Evolutionary conservation across 179 eudicot genomes (phyloP).

Genomic region (Actinidia chinensis): DNA sequence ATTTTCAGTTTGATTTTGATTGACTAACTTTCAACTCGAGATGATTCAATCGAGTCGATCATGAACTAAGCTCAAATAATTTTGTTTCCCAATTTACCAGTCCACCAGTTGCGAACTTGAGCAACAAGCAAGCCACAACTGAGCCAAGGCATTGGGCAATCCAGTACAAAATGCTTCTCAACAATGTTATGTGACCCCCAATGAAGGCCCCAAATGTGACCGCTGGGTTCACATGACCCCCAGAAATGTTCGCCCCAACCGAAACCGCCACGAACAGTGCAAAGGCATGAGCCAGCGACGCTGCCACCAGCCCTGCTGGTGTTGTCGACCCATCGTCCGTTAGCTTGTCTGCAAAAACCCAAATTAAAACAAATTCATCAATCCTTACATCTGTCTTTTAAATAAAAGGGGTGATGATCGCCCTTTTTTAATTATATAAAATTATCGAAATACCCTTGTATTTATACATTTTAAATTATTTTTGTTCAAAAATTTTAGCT

Average conservation of each 20-base stretch:
- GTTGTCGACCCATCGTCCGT: slow-evolving; percentile 50
- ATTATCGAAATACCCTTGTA: too few relatives aligned
- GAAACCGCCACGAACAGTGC: slow-evolving; percentile 66
- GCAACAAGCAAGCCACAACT: slow-evolving; percentile 70
- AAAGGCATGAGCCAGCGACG: slow-evolving; percentile 57
- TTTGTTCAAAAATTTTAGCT: too few relatives aligned
- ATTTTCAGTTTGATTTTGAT: neutral
- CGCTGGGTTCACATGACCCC: slow-evolving; percentile 78
- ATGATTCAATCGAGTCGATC: neutral
- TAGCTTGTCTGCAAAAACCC: slow-evolving; percentile 39
- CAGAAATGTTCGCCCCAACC: slow-evolving; percentile 68
- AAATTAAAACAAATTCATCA: neutral
- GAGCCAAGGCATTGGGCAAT: slow-evolving; percentile 70
- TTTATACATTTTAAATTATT: too few relatives aligned
- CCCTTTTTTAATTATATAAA: too few relatives aligned
- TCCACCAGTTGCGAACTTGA: slow-evolving; percentile 64
- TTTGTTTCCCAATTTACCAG: slow-evolving; percentile 29
- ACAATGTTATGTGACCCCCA: slow-evolving; percentile 59
- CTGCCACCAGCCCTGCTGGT: slow-evolving; percentile 66
- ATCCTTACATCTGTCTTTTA: neutral
- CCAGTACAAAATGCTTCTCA: slow-evolving; percentile 56
- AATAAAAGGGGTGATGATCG: too few relatives aligned
- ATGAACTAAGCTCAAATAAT: neutral
- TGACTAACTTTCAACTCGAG: too few relatives aligned
- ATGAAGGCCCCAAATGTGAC: slow-evolving; percentile 66